Evolutionary conservation across 225 moss, liverwort and hornwort genomes (phyloP).

Genomic region (Ulota crispa): DNA sequence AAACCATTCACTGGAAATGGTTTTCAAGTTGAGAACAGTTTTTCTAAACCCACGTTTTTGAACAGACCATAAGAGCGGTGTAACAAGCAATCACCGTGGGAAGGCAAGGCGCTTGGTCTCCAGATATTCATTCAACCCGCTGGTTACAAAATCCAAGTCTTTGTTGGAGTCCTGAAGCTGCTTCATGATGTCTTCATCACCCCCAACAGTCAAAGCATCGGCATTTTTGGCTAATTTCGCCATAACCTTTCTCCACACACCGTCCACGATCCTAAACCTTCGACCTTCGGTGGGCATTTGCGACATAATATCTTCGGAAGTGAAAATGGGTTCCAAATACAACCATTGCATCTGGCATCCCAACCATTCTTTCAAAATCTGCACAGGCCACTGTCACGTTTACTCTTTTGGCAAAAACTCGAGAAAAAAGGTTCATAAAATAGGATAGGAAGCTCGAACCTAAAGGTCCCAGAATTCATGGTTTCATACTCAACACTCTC

Average conservation of each 20-base stretch:
- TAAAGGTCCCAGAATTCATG: background rate
- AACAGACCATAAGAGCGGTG: no score
- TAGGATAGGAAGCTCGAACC: rapidly evolving
- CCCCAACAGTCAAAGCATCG: conserved; percentile 60
- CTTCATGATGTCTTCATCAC: conserved; percentile 65
- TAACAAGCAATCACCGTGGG: conserved; percentile 24
- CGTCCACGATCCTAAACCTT: conserved; percentile 63
- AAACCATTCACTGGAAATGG: background rate
- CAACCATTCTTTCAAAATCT: conserved; percentile 78
- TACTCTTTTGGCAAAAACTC: no score
- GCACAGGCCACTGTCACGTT: background rate
- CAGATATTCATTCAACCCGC: conserved; percentile 65
- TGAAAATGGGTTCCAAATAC: conserved; percentile 84
- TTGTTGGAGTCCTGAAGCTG: conserved; percentile 52
- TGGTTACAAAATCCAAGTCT: conserved; percentile 63
- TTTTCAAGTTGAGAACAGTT: background rate
- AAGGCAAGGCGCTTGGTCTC: conserved; percentile 70
- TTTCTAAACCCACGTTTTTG: no score
- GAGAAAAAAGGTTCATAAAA: background rate
- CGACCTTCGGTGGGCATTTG: conserved; percentile 78
- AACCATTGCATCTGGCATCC: conserved; percentile 76
- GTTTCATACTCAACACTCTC: no score
- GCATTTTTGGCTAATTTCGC: conserved; percentile 56
- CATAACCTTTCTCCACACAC: conserved; percentile 69
- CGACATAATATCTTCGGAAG: conserved; percentile 84